Evolutionary conservation across 441 rosid species (phyloP).

Genomic region (Caryocar brasiliense): DNA sequence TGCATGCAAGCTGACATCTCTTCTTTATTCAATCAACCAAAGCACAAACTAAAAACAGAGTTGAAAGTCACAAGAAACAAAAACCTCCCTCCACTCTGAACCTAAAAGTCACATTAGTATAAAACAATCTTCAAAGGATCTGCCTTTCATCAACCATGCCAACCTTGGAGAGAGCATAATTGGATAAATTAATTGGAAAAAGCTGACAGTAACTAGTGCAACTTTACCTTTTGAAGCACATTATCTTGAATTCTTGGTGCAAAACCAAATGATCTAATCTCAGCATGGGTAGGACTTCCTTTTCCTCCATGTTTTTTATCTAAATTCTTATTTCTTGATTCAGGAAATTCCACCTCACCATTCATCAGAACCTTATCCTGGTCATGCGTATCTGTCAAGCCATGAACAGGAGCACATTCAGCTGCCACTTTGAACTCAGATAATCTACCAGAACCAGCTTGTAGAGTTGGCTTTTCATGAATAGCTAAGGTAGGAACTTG

Average conservation of each 20-base stretch:
- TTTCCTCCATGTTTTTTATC: constrained; percentile 42
- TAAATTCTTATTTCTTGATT: constrained; percentile 27
- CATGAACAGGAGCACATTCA: constrained; percentile 28
- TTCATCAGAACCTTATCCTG: constrained; percentile 35
- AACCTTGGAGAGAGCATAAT: too few relatives aligned
- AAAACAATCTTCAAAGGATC: neutral
- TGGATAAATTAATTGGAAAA: neutral
- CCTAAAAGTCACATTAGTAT: neutral
- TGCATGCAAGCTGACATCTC: too few relatives aligned
- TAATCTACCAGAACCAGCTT: constrained; percentile 28
- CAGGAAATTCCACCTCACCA: constrained; percentile 43
- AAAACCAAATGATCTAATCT: constrained; percentile 44
- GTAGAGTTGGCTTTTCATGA: constrained; percentile 41
- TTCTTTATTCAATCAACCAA: neutral
- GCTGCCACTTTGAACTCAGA: constrained; percentile 30
- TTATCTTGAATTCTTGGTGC: constrained; percentile 44
- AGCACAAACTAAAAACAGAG: neutral
- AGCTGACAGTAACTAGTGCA: neutral
- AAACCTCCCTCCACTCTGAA: neutral
- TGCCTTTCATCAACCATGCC: too few relatives aligned
- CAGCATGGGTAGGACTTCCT: constrained; percentile 29
- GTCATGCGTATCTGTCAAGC: constrained; percentile 17
- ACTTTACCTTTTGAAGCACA: constrained; percentile 54
- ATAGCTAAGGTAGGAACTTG: constrained; percentile 72
- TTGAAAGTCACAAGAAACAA: neutral